Evolutionary conservation across 2,329 filamentous ascomycete genomes (phyloP), one percentile per base, ranked within the genome.

Genomic region (Pseudogymnoascus sp.): DNA sequence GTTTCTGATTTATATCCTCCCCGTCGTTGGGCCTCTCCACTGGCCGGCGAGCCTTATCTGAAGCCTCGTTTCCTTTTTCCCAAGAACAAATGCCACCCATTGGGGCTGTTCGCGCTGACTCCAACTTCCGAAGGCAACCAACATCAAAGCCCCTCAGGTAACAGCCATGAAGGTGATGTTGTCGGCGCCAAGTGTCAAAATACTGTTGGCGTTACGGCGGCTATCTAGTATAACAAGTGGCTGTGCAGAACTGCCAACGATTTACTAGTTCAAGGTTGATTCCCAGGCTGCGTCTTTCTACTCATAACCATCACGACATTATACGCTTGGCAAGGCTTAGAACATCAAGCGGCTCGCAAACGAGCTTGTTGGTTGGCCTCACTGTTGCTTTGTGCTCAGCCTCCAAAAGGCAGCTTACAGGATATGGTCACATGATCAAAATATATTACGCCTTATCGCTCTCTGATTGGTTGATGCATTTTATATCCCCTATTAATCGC

Each of bases 201-300:
- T 35, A 28, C 14, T 6, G 28, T 55, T 55, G 28, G 49, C 9
- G 9, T 8, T 7, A 14, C 16, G 49, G 49, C 49, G 49, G 25
- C 49, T 55, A 55, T 55, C 49, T 55, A 16, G 5, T 33, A 55
- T 55, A 33, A 55, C 28, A 55, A 33, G 49, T 55, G 49, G 49
- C 49, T 55, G 49, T 55, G 49, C 49, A 35, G 16, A 55, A 2
- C 28, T 33, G 28, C 12, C 49, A 55, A 55, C 49, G 21, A 33
- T 55, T 21, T 55, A 55, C 49, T 55, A 35, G 49, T 55, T 28
- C 49, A 55, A 55, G 49, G 49, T 33, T 55, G 49, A 55, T 55
- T 33, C 49, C 16, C 28, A 35, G 49, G 49, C 49, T 55, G 28
- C 49, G 6, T 33, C 49, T 55, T 55, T 14, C 9, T 9, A 55